A percentile compares a stretch with the other conserved stretches of the same genome.
Evolutionary conservation across 2,329 filamentous ascomycete genomes (phyloP).

Genomic region (Bipolaris bicolor): DNA sequence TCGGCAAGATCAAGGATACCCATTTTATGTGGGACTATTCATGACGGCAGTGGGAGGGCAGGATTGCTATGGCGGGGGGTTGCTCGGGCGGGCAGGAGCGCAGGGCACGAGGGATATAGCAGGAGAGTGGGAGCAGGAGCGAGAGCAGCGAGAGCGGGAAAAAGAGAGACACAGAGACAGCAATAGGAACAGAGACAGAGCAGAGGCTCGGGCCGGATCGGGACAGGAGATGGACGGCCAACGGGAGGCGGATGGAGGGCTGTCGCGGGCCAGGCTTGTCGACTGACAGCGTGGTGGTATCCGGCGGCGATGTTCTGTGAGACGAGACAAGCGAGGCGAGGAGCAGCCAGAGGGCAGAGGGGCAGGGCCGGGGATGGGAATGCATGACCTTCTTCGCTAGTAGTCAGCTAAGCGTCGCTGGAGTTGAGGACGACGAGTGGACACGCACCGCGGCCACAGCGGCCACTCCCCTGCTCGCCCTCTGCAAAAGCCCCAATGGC

Average conservation of each 20-base stretch:
- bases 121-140: conserved; percentile 20
- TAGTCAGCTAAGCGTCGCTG: conserved; percentile 47
- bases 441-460: conserved; percentile 34
- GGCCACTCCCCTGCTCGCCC: conserved; percentile 26
- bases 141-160: no score
- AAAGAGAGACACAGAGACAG: no score
- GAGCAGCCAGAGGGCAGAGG: conserved; percentile 38
- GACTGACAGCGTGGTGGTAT: conserved; percentile 37
- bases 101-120: conserved; percentile 27
- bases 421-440: conserved; percentile 43
- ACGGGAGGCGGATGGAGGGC: conserved; percentile 32
- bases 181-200: conserved; percentile 3
- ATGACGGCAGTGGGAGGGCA: conserved; percentile 24
- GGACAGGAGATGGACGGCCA: conserved; percentile 31
- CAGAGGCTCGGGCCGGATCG: conserved; percentile 34
- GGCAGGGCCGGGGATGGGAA: conserved; percentile 40
- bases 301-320: conserved; percentile 30
- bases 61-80: conserved; percentile 12
- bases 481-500: conserved; percentile 28
- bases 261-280: conserved; percentile 24
- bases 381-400: conserved; percentile 42
- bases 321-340: conserved; percentile 19
- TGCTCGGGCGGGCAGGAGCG: conserved; percentile 17
- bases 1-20: conserved; percentile 53
- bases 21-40: conserved; percentile 42